These are phyloP conservation scores for Heracleum sosnowskyi DNA, from an alignment of 129 eudicot species.

Conservation along the genomic window DNA sequence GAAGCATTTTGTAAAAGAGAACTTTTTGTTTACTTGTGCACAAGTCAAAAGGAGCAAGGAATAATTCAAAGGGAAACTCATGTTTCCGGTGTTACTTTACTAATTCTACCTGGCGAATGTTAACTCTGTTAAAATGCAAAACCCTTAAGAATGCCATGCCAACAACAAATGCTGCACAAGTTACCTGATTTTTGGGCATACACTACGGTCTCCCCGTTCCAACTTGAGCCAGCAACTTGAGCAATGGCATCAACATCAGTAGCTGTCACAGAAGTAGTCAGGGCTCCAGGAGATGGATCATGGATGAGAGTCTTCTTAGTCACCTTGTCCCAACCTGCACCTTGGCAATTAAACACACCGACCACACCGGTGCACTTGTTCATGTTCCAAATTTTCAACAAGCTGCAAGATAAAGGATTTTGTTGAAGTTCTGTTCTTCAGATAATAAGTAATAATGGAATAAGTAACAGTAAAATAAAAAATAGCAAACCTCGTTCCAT, in stretches of 20 bases:
- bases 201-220: conserved; percentile 69
- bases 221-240: conserved; percentile 58
- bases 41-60: neutral
- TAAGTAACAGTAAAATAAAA: neutral
- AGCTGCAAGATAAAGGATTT: conserved; percentile 31
- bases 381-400: conserved; percentile 84
- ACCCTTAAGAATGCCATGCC: neutral
- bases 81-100: neutral
- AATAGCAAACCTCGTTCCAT: conserved; percentile 57
- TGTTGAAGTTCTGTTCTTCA: neutral
- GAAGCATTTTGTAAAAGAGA: neutral
- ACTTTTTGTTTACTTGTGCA: neutral
- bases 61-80: neutral
- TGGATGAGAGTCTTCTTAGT: conserved; percentile 79
- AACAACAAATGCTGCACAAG: neutral
- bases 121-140: neutral
- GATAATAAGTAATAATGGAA: neutral
- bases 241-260: conserved; percentile 58
- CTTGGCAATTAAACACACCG: conserved; percentile 94
- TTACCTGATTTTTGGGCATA: conserved; percentile 69
- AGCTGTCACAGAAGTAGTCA: conserved; percentile 60
- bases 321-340: conserved; percentile 91
- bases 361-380: conserved; percentile 83
- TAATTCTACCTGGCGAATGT: neutral
- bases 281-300: conserved; percentile 70